Evolutionary conservation across 2,329 filamentous ascomycete genomes (phyloP).

Genomic region (Stemphylium beticola): DNA sequence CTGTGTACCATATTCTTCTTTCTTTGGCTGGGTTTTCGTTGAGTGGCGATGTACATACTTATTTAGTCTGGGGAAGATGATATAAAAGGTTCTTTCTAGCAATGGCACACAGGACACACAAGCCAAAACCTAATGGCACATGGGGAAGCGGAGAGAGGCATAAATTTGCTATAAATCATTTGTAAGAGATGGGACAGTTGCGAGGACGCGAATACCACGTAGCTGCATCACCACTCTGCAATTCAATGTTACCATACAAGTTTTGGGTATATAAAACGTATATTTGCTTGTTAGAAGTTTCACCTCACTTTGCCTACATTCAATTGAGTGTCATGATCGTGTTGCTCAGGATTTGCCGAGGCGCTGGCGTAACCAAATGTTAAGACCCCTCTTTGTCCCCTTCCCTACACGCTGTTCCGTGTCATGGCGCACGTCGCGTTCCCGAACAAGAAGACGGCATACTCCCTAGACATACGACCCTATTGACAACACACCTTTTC

Average conservation of each 20-base stretch:
- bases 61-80: constrained; percentile 2
- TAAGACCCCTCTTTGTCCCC: background rate
- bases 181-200: constrained; percentile 19
- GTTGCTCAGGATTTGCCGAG: background rate
- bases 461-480: too few species aligned
- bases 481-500: too few species aligned
- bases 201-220: constrained; percentile 9
- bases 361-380: background rate
- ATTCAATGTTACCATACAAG: constrained; percentile 5
- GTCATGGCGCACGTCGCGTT: too few species aligned
- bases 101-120: constrained; percentile 7
- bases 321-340: background rate
- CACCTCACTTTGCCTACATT: too few species aligned
- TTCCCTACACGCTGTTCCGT: background rate
- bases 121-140: constrained; percentile 12
- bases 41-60: constrained; percentile 39
- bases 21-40: constrained; percentile 15
- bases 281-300: too few species aligned
- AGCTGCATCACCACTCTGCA: constrained; percentile 18
- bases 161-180: constrained; percentile 3
- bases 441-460: too few species aligned
- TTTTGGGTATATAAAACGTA: background rate
- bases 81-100: constrained; percentile 2
- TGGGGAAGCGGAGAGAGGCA: constrained; percentile 1
- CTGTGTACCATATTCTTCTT: constrained; percentile 30